Evolutionary conservation across 1,284 basidiomycete genomes (phyloP).

Genomic region (Trichosporon sp.): DNA sequence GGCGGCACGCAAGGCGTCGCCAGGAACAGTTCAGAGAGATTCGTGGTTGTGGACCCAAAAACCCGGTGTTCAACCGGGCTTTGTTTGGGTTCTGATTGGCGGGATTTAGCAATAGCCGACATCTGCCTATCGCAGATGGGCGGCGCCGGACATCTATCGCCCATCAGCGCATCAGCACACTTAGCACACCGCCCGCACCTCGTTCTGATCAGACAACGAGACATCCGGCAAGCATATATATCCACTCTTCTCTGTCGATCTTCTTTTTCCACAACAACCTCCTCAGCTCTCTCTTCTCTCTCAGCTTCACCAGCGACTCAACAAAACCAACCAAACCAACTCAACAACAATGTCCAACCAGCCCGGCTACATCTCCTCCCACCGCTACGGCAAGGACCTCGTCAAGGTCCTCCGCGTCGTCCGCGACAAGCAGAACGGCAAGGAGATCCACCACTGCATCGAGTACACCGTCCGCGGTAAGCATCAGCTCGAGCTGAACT

Average conservation of each 20-base stretch:
- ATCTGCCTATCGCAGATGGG: constrained; percentile 2
- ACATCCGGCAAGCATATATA: not conserved
- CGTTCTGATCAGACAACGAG: not conserved
- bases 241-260: not conserved
- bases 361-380: constrained; percentile 35
- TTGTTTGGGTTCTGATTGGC: not conserved
- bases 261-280: not conserved
- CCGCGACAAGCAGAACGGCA: constrained; percentile 62
- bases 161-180: not conserved
- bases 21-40: not conserved
- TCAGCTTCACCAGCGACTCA: no score
- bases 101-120: not conserved
- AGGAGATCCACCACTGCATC: constrained; percentile 47
- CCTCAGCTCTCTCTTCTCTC: not conserved
- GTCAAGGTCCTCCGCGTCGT: constrained; percentile 78
- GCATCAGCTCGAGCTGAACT: constrained; percentile 19
- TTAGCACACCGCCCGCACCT: not conserved
- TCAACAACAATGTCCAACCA: constrained; percentile 28
- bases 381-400: constrained; percentile 64
- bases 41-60: not conserved
- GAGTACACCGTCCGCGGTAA: constrained; percentile 53
- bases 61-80: not conserved
- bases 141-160: not conserved
- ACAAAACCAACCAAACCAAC: not conserved
- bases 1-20: not conserved